A percentile compares a stretch with the other conserved stretches of the same genome.
Conservation (phyloP, 1,284 basidiomycete species). For the Cutaneotrichosporon sp. region DNA sequence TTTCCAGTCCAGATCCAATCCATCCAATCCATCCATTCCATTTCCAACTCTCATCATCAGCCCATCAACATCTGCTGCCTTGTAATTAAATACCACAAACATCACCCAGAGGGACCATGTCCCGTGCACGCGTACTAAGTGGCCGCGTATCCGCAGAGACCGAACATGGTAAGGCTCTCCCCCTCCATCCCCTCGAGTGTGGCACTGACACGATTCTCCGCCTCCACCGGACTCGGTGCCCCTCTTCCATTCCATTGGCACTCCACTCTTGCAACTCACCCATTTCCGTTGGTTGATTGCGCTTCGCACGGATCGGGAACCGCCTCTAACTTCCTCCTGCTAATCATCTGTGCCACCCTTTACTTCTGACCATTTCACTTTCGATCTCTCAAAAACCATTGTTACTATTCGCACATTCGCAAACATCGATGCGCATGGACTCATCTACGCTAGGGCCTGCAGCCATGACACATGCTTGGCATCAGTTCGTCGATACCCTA, state of each 20-base stretch:
- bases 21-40: not conserved
- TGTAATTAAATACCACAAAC: not conserved
- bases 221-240: too few species aligned
- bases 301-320: too few species aligned
- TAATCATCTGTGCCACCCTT: too few species aligned
- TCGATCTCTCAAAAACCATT: too few species aligned
- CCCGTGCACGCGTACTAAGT: slow-evolving; percentile 8
- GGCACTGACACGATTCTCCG: not conserved
- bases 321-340: too few species aligned
- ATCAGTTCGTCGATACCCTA: slow-evolving; percentile 38
- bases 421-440: too few species aligned
- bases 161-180: slow-evolving; percentile 20
- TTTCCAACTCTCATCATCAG: not conserved
- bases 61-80: not conserved
- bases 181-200: not conserved
- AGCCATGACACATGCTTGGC: slow-evolving; percentile 40
- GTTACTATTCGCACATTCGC: too few species aligned
- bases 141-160: slow-evolving; percentile 12
- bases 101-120: slow-evolving; percentile 5
- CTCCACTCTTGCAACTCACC: not conserved
- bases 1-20: too few species aligned
- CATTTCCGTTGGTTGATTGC: too few species aligned
- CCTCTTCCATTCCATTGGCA: not conserved
- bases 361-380: too few species aligned
- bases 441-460: too few species aligned